Base-by-base conservation (phyloP, 1,139 yeast genomes). In the Trichomonascaceae sp. region DNA sequence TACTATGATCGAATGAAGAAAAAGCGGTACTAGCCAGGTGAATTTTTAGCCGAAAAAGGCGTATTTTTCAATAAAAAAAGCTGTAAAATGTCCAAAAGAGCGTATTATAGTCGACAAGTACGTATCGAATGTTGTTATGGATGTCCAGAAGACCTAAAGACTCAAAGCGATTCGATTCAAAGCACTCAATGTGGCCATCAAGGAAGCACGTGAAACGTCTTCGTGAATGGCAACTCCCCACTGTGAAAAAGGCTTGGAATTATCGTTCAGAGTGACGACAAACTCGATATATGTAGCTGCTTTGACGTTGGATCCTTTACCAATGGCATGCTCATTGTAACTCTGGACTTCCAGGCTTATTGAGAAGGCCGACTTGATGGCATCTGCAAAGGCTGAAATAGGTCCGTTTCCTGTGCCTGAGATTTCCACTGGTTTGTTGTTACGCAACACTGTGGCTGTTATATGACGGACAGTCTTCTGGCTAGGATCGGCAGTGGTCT, bases 191-290 rank as follows among this genome's bases (percentile, higher is more conserved):
- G 91, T 78, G 17, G 97, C 87, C 63, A 83, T 80, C 73, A 88
- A 82, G 15, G 96, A 85, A 47, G 98, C 96, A 66, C 85, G 89
- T 36, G 95, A 85, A 45, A 90, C 96, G 77, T 93, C 98, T 69
- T 86, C 89, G 68, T 90, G 84, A 57, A 91, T 84, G 66, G 97
- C 98, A 55, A 89, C 90, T 72, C 99, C 98, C 97, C 98, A 91
- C 67, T 82, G 80, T 30, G 75, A 71, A 45, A 74, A 72, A 51
- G 76, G 74, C 58, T 78, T 77, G 52, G 77, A 77, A 38, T 54
- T 51, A 12, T 54, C 54, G 49, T 63, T 60, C 49, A 62, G 60
- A 66, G 80, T 78, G 49, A 77, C 72, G 9, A 45, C 36, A 49
- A 84, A 75, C 68, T 85, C 89, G 61, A 90, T 84, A 70, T 85